Evolutionary conservation across 805 yeast genomes (phyloP).

Genomic region (Wickerhamiella sorbophila): DNA sequence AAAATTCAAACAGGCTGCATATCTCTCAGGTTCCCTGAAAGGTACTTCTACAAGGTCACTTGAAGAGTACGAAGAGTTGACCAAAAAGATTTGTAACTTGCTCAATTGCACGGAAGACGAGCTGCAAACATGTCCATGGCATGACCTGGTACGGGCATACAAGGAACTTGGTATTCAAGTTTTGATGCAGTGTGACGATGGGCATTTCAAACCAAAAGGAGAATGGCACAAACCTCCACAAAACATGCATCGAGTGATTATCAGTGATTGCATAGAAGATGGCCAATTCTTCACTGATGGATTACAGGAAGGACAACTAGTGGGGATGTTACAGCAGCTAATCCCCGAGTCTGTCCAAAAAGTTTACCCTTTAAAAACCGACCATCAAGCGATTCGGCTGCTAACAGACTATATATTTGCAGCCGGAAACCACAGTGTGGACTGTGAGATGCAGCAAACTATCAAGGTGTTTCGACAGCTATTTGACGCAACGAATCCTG

Average conservation of each 20-base stretch:
- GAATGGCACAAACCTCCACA: conserved; percentile 9
- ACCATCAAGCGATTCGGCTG: conserved; percentile 9
- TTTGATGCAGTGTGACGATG: conserved; percentile 20
- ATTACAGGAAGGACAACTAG: conserved; percentile 2
- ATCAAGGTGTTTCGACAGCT: conserved; percentile 19
- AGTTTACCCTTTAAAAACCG: neutral
- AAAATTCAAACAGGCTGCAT: conserved; percentile 17
- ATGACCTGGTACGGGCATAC: conserved; percentile 18
- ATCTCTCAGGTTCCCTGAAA: conserved; percentile 18
- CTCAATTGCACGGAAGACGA: conserved; percentile 14
- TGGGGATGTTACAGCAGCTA: neutral
- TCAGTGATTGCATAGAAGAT: conserved; percentile 22
- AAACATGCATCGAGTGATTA: conserved; percentile 13
- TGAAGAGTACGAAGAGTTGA: conserved; percentile 14
- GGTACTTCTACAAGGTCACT: conserved; percentile 4
- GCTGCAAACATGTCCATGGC: conserved; percentile 14
- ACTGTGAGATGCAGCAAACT: conserved; percentile 4
- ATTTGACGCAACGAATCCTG: conserved; percentile 24
- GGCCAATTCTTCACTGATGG: conserved; percentile 16
- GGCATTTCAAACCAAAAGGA: conserved; percentile 16
- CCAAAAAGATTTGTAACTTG: conserved; percentile 6
- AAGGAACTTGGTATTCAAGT: conserved; percentile 15
- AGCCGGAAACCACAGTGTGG: conserved; percentile 10
- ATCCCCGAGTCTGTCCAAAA: neutral
- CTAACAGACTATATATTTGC: conserved; percentile 14